Conservation (phyloP, 805 yeast genomes). For the Komagataella pseudopastoris region DNA sequence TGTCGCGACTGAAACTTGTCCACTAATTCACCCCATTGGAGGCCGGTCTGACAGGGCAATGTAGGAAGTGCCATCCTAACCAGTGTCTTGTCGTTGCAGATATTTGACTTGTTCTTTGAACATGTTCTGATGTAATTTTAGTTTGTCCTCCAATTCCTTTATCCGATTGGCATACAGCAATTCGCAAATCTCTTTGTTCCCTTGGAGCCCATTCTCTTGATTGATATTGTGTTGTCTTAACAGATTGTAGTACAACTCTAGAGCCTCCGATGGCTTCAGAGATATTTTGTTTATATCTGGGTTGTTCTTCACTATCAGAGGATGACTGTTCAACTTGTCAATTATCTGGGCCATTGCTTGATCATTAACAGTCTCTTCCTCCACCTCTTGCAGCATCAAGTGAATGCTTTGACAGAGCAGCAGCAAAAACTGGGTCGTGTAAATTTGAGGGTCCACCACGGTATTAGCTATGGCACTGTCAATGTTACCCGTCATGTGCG, state of each 20-base stretch:
- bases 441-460: conserved; percentile 1
- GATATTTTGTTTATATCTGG: not conserved
- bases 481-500: not conserved
- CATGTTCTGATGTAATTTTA: conserved; percentile 5
- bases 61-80: not conserved
- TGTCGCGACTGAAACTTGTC: not conserved
- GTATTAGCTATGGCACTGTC: not conserved
- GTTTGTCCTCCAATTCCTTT: conserved; percentile 9
- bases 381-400: conserved; percentile 12
- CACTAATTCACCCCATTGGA: not conserved
- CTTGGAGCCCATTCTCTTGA: conserved; percentile 1
- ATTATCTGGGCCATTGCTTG: conserved; percentile 6
- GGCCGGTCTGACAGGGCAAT: not conserved
- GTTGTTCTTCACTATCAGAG: conserved; percentile 9
- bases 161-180: conserved; percentile 9
- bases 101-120: conserved; percentile 6
- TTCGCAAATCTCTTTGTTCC: conserved; percentile 9
- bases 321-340: conserved; percentile 10
- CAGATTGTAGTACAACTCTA: conserved; percentile 8
- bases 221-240: conserved; percentile 7
- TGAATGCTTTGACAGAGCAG: conserved; percentile 6
- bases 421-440: conserved; percentile 16
- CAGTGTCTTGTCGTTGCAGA: not conserved
- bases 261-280: conserved; percentile 6
- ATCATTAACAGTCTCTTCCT: conserved; percentile 9